Percentiles rank a stretch among this genome's conserved stretches.
Conservation (phyloP, 345 rosid genomes). For the Trapa bicornis region DNA sequence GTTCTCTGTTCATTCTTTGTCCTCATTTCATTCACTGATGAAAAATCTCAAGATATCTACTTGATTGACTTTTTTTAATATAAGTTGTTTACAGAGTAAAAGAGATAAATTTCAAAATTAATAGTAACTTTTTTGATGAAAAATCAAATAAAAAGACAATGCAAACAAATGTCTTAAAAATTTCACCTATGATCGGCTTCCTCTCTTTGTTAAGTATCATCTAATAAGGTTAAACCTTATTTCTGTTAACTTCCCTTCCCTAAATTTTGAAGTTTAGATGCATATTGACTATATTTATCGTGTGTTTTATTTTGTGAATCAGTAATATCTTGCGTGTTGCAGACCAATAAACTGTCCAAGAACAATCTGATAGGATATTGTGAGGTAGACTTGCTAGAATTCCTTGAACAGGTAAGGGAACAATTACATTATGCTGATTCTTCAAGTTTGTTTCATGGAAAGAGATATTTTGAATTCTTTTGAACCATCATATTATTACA, state of each 20-base stretch:
- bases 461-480: not conserved
- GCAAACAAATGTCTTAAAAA: no score
- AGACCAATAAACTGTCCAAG: constrained; percentile 73
- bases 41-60: not conserved
- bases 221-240: no score
- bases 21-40: not conserved
- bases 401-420: constrained; percentile 40
- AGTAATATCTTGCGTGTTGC: constrained; percentile 17
- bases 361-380: constrained; percentile 71
- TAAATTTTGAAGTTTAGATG: not conserved
- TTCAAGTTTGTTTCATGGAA: not conserved
- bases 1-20: not conserved
- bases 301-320: not conserved
- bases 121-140: no score
- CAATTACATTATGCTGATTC: not conserved
- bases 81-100: no score
- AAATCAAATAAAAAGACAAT: no score
- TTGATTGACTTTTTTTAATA: no score
- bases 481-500: constrained; percentile 12
- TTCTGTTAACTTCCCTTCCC: no score
- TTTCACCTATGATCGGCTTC: no score
- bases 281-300: not conserved
- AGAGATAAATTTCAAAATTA: no score
- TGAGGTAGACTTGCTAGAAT: constrained; percentile 71
- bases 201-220: no score